Conservation (phyloP, 2,329 filamentous ascomycete genomes). For the Stachybotrys chlorohalonatus region DNA sequence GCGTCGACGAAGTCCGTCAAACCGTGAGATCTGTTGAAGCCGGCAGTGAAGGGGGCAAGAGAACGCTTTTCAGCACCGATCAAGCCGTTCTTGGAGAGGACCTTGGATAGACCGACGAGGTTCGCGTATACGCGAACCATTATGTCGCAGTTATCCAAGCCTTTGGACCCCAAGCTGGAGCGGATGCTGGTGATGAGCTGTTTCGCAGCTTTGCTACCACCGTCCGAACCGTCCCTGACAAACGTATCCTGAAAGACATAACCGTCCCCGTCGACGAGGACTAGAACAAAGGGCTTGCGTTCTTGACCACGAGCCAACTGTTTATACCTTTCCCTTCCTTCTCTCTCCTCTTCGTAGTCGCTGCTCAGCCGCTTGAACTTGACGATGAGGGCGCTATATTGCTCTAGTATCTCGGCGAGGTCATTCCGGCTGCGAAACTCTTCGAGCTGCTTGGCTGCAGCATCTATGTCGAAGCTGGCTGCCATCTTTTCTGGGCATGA, state of each 20-base stretch:
- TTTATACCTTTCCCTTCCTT: constrained; percentile 45
- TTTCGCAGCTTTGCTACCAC: constrained; percentile 46
- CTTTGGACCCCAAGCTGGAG: constrained; percentile 34
- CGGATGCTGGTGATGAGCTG: constrained; percentile 41
- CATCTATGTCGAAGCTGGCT: constrained; percentile 2
- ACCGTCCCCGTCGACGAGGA: constrained; percentile 54
- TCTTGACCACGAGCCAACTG: constrained; percentile 37
- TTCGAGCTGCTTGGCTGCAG: constrained; percentile 17
- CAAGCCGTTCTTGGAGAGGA: constrained; percentile 34
- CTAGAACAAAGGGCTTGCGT: constrained; percentile 49
- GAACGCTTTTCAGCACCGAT: constrained; percentile 46
- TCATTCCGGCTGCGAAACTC: constrained; percentile 17
- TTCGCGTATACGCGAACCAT: constrained; percentile 50
- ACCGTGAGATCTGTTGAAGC: constrained; percentile 47
- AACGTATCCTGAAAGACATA: constrained; percentile 43
- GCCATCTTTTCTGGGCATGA: background rate
- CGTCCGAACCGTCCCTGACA: constrained; percentile 36
- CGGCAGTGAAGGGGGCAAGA: constrained; percentile 43
- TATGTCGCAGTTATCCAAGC: constrained; percentile 40
- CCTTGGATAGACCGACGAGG: constrained; percentile 41
- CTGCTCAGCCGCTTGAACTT: constrained; percentile 46
- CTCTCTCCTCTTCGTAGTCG: constrained; percentile 48
- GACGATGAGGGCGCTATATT: constrained; percentile 32
- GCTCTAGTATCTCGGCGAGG: constrained; percentile 19
- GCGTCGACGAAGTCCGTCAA: constrained; percentile 55